Percentiles rank a stretch among this genome's conserved stretches.
Conservation (phyloP, 2,329 filamentous ascomycete species). For the Ophiostoma perfectum region DNA sequence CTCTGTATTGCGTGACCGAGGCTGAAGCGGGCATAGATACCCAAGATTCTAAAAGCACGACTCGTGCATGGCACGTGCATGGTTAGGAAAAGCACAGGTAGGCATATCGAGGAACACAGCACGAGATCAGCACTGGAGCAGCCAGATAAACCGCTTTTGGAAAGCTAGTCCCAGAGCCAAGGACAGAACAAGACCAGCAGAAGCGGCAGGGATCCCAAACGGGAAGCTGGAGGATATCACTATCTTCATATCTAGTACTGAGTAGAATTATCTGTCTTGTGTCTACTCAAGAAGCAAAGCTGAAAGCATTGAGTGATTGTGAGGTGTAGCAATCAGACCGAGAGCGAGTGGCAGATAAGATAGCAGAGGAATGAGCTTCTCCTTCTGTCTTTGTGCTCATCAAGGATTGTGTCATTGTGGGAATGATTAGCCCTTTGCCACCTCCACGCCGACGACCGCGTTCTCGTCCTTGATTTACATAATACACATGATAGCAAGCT, state of each 20-base stretch:
- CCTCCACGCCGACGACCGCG: neutral
- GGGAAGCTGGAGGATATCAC: constrained; percentile 4
- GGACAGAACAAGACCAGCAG: neutral
- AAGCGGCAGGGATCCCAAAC: neutral
- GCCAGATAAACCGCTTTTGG: constrained; percentile 11
- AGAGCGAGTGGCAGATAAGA: too few relatives aligned
- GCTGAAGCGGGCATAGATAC: too few relatives aligned
- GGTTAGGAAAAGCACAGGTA: too few relatives aligned
- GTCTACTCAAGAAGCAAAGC: too few relatives aligned
- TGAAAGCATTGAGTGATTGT: too few relatives aligned
- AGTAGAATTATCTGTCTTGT: too few relatives aligned
- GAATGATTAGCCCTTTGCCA: neutral
- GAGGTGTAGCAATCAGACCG: too few relatives aligned
- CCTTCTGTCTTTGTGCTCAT: neutral
- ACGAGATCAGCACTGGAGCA: neutral
- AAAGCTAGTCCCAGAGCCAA: neutral
- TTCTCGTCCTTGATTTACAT: neutral
- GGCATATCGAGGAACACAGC: neutral
- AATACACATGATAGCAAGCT: neutral
- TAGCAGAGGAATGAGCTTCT: neutral
- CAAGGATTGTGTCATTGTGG: neutral
- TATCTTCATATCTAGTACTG: neutral
- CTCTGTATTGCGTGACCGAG: too few relatives aligned
- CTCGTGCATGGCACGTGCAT: too few relatives aligned
- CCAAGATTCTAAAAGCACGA: too few relatives aligned